These are phyloP conservation scores for Trichoderma atroviride DNA, from an alignment of 2,329 filamentous ascomycete species.

Conservation along the genomic window DNA sequence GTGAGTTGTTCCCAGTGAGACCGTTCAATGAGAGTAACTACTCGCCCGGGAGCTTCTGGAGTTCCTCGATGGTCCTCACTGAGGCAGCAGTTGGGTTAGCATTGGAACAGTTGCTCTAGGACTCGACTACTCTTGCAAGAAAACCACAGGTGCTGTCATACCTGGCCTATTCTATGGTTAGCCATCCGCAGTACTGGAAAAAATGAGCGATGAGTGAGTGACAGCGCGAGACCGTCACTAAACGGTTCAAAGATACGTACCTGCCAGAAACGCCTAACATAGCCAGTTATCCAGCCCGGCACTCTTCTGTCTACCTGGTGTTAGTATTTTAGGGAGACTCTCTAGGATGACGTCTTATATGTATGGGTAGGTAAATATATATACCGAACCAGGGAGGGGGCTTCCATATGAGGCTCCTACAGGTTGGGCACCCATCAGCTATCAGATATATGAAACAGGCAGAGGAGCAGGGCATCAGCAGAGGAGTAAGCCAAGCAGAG, in stretches of 20 bases:
- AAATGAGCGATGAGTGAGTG: slow-evolving; percentile 35
- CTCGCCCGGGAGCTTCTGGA: slow-evolving; percentile 81
- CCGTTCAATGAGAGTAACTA: slow-evolving; percentile 88
- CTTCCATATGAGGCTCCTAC: slow-evolving; percentile 92
- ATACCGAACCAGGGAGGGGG: slow-evolving; percentile 93
- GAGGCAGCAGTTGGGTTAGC: slow-evolving; percentile 24
- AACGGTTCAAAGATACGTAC: slow-evolving; percentile 49
- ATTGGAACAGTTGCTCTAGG: background rate
- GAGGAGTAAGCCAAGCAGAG: slow-evolving; percentile 6
- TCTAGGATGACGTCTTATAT: background rate
- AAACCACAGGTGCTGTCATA: slow-evolving; percentile 28
- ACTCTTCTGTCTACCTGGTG: slow-evolving; percentile 69
- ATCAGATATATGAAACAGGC: slow-evolving; percentile 5
- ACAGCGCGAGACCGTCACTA: background rate
- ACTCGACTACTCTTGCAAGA: background rate
- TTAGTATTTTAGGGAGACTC: background rate
- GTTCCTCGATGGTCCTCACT: slow-evolving; percentile 96
- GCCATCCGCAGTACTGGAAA: background rate
- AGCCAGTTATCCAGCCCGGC: slow-evolving; percentile 88
- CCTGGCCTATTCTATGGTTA: slow-evolving; percentile 38
- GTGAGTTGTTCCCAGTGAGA: slow-evolving; percentile 80
- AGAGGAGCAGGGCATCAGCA: background rate
- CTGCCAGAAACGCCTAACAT: slow-evolving; percentile 97
- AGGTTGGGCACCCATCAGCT: slow-evolving; percentile 12
- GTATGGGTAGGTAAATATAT: background rate